phyloP scores from a whole-genome alignment of 1,139 yeast species.

The Candida sanyaensis region DNA sequence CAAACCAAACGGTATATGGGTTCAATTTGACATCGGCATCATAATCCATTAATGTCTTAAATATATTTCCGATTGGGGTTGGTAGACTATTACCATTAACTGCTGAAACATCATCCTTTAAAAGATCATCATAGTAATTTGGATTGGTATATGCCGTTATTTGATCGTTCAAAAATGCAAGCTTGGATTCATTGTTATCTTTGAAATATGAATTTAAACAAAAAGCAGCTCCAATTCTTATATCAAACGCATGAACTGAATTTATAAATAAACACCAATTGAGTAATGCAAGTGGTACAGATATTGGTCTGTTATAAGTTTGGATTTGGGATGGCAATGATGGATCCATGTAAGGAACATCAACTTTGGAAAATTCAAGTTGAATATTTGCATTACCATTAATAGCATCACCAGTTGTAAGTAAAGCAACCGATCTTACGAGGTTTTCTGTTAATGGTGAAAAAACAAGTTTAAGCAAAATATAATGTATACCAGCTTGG shows the following conservation, averaged over 20 bases:
- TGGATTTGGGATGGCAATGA: slow-evolving; percentile 57
- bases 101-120: slow-evolving; percentile 6
- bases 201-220: slow-evolving; percentile 70
- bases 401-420: slow-evolving; percentile 77
- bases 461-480: slow-evolving; percentile 70
- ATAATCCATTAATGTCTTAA: slow-evolving; percentile 72
- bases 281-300: slow-evolving; percentile 73
- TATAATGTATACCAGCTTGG: slow-evolving; percentile 62
- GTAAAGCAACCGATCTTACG: slow-evolving; percentile 65
- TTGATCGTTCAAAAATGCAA: slow-evolving; percentile 66
- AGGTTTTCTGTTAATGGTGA: slow-evolving; percentile 59
- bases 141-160: slow-evolving; percentile 45
- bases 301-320: slow-evolving; percentile 39
- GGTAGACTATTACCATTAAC: slow-evolving; percentile 13
- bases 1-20: slow-evolving; percentile 89
- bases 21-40: slow-evolving; percentile 76
- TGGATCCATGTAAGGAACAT: slow-evolving; percentile 90
- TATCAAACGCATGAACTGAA: slow-evolving; percentile 81
- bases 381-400: slow-evolving; percentile 66
- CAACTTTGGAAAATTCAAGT: slow-evolving; percentile 70
- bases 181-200: slow-evolving; percentile 63
- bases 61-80: slow-evolving; percentile 53
- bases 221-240: slow-evolving; percentile 69
- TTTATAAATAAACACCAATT: slow-evolving; percentile 81
- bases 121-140: slow-evolving; percentile 16